These are phyloP conservation scores for Gracilaria caudata DNA, from an alignment of 23 red algal species.

Conservation along the genomic window DNA sequence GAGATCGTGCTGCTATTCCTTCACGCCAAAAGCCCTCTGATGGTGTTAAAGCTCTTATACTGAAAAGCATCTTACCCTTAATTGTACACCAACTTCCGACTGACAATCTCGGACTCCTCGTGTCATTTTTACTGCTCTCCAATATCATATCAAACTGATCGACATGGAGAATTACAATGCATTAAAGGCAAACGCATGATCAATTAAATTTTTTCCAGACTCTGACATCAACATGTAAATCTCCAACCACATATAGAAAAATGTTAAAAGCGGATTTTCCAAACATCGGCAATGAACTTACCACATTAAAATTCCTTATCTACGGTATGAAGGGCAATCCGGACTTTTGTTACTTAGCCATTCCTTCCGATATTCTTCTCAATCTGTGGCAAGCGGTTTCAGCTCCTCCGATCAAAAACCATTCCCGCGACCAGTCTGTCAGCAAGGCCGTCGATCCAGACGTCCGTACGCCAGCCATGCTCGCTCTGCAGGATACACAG, in stretches of 20 bases:
- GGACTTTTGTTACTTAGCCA: neutral
- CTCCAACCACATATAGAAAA: neutral
- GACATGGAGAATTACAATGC: neutral
- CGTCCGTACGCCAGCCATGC: neutral
- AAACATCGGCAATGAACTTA: neutral
- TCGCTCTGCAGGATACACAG: neutral
- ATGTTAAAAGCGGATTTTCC: neutral
- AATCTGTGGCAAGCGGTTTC: no score
- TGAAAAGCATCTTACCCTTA: neutral
- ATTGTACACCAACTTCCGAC: neutral
- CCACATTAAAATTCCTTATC: constrained; percentile 4
- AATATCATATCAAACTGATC: neutral
- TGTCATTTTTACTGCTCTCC: neutral
- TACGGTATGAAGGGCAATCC: neutral
- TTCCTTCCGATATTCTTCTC: no score
- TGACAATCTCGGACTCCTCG: neutral
- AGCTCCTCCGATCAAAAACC: neutral
- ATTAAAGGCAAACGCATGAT: neutral
- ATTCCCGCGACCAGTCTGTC: neutral
- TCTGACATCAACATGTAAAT: neutral
- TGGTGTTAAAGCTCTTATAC: neutral
- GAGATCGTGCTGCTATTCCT: neutral
- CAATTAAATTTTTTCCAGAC: neutral
- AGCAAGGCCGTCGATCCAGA: neutral
- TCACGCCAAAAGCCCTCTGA: neutral